Percentiles rank a stretch among this genome's conserved stretches.
phyloP scores from a whole-genome alignment of 2,329 filamentous ascomycete species.

The Ilyonectria destructans region DNA sequence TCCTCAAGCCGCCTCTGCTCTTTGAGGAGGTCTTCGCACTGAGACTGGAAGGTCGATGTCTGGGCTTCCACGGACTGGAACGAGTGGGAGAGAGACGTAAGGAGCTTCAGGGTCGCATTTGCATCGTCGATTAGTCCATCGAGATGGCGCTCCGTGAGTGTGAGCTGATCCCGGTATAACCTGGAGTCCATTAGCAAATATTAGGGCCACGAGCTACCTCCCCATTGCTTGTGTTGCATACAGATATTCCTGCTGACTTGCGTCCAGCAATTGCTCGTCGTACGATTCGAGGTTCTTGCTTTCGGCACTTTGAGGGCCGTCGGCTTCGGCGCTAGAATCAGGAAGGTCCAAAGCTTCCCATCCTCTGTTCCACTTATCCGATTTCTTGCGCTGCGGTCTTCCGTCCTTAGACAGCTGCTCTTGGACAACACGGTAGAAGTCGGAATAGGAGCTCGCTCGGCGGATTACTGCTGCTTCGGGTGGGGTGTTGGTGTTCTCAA shows the following conservation, averaged over 20 bases:
- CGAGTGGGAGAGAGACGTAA: slow-evolving; percentile 86
- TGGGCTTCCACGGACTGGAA: slow-evolving; percentile 92
- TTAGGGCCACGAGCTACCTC: neutral
- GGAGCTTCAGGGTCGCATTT: slow-evolving; percentile 80
- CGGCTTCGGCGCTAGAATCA: slow-evolving; percentile 33
- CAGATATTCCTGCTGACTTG: slow-evolving; percentile 89
- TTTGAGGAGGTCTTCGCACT: slow-evolving; percentile 88
- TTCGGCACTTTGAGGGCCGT: slow-evolving; percentile 48
- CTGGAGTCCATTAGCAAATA: slow-evolving; percentile 60
- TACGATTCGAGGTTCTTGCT: slow-evolving; percentile 54
- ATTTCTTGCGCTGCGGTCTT: slow-evolving; percentile 58
- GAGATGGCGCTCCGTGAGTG: slow-evolving; percentile 86
- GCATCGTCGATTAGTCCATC: slow-evolving; percentile 85
- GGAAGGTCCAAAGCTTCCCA: slow-evolving; percentile 68
- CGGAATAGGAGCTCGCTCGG: slow-evolving; percentile 82
- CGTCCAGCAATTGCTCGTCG: slow-evolving; percentile 80
- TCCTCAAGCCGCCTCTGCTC: slow-evolving; percentile 86
- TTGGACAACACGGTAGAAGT: slow-evolving; percentile 78
- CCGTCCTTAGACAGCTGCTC: slow-evolving; percentile 70
- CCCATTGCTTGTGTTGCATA: slow-evolving; percentile 61
- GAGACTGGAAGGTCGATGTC: slow-evolving; percentile 92
- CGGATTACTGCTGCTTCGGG: slow-evolving; percentile 77
- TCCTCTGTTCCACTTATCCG: slow-evolving; percentile 59
- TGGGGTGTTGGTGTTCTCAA: slow-evolving; percentile 70
- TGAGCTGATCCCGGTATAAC: slow-evolving; percentile 85